Evolutionary conservation across 2,329 filamentous ascomycete genomes (phyloP), one percentile per base, ranked within the genome.

Genomic region (Xylaria sp.): DNA sequence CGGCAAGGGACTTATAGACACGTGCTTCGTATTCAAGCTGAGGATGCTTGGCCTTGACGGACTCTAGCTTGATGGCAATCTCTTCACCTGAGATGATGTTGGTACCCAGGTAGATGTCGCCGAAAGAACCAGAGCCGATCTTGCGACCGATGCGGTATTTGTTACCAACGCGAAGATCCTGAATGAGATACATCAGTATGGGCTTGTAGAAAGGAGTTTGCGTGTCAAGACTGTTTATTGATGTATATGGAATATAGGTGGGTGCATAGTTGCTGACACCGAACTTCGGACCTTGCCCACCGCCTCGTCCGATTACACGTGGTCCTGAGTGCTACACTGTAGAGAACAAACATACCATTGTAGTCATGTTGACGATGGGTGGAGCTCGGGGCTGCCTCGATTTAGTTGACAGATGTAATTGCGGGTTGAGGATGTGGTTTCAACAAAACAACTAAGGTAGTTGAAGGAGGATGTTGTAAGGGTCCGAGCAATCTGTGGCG

Each of bases 31-130:
- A 98, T 83, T 98, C 96, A 71, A 99, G 90, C 84, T 98, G 96
- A 68, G 96, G 96, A 82, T 98, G 96, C 88, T 99, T 98, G 81
- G 96, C 95, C 88, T 99, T 99, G 85, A 98, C 95, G 74, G 93
- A 97, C 84, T 99, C 96, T 69, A 99, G 93, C 87, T 99, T 99
- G 87, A 99, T 99, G 81, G 96, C 96, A 78, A 99, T 98, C 84
- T 99, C 96, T 83, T 99, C 96, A 71, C 96, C 96, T 4, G 96
- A 98, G 83, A 98, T 98, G 85, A 99, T 98, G 87, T 99, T 98
- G 82, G 96, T 99, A 78, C 96, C 96, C 63, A 98, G 90, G 84
- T 98, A 99, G 81, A 99, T 98, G 78, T 98, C 96, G 85, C 96
- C 96, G 82, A 99, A 99, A 79, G 91, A 94, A 75, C 96, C 96